phyloP scores from a whole-genome alignment of 2,329 filamentous ascomycete species.

The Ophiostoma himal-ulmi region DNA sequence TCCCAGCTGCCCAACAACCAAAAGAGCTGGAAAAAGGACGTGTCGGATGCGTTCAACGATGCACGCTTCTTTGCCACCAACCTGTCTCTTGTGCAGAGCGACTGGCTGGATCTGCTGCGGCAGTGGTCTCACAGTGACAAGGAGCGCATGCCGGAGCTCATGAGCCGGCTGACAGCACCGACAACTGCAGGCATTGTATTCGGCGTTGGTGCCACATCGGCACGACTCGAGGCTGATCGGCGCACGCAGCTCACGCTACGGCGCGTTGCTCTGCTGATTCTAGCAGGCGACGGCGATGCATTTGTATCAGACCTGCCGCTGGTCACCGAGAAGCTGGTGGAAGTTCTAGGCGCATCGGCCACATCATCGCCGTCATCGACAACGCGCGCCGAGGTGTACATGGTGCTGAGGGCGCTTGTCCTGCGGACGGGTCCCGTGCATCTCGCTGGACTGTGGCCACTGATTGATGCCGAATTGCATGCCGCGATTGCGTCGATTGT shows the following conservation, averaged over 20 bases:
- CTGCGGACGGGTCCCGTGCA: constrained; percentile 75
- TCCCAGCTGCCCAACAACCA: constrained; percentile 71
- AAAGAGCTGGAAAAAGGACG: constrained; percentile 89
- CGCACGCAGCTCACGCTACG: constrained; percentile 87
- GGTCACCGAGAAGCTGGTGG: constrained; percentile 77
- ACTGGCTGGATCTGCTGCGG: constrained; percentile 71
- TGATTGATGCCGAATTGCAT: constrained; percentile 81
- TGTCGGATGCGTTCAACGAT: constrained; percentile 89
- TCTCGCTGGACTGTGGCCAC: constrained; percentile 80
- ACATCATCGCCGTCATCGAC: constrained; percentile 88
- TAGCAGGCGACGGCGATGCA: constrained; percentile 70
- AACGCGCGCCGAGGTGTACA: constrained; percentile 82
- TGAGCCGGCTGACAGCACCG: constrained; percentile 75
- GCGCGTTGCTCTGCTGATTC: constrained; percentile 69
- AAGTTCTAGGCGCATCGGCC: constrained; percentile 74
- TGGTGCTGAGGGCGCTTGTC: constrained; percentile 75
- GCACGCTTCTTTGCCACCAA: constrained; percentile 72
- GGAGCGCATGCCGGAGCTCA: constrained; percentile 74
- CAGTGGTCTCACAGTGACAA: constrained; percentile 86
- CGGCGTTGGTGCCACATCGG: constrained; percentile 92
- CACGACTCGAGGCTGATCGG: constrained; percentile 88
- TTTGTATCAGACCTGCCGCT: constrained; percentile 69
- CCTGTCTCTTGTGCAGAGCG: constrained; percentile 57
- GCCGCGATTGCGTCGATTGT: constrained; percentile 70
- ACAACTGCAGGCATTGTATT: constrained; percentile 96